Evolutionary conservation across 306 rosid species (phyloP), one percentile per base, ranked within the genome.

Genomic region (Prunus kanzakura): DNA sequence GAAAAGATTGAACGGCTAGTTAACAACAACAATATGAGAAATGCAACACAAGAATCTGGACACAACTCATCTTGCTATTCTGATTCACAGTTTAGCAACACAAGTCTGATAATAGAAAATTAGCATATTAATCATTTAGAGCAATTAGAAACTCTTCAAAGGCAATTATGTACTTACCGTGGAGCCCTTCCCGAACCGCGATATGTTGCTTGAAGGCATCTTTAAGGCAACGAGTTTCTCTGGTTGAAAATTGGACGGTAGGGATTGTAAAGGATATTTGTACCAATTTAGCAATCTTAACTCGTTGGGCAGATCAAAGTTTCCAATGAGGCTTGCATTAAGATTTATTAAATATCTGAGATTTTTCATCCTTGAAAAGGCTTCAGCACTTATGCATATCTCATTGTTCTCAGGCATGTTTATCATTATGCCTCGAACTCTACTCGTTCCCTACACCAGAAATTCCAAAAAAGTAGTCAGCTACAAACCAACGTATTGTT

Each of bases 231-330:
- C 78, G 66, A 84, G 87, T 56, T 81, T 62, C 68, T 54, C 32
- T 9, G 88, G 86, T 55, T 72, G 63, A 77, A 84, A 84, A 69
- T 69, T 71, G 9, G 61, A 43, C 2, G 88, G 91, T 32, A 85
- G 62, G 79, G 63, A 57, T 19, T 75, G 50, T 35, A 20, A 74
- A 35, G 86, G 84, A 76, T 83, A 85, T 19, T 60, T 64, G 38
- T 55, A 54, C 89, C 91, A 85, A 22, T 78, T 52, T 32, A 87
- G 81, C 45, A 87, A 14, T 72, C 82, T 84, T 77, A 87, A 82
- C 73, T 72, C 61, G 23, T 84, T 58, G 4, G 90, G 80, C 13
- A 87, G 81, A 77, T 82, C 62, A 11, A 82, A 74, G 16, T 47
- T 67, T 71, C 64, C 75, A 45, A 64, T 71, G 49, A 87, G 57